Percentiles rank a stretch among this genome's conserved stretches.
These are phyloP conservation scores for Hymenoscyphus occultus DNA, from an alignment of 2,329 filamentous ascomycete species.

Conservation along the genomic window DNA sequence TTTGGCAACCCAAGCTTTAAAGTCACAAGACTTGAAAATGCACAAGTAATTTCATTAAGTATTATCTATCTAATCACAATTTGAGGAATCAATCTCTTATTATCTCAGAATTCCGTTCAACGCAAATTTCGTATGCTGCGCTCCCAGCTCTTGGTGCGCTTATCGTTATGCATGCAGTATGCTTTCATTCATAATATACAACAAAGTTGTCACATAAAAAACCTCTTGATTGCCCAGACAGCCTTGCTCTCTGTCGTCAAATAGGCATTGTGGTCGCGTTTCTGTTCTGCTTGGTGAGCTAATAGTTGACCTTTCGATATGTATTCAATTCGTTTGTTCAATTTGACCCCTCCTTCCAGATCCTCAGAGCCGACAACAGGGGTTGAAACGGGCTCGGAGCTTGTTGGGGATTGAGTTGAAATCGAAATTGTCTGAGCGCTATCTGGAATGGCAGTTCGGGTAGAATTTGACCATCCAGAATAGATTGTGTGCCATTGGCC, in stretches of 20 bases:
- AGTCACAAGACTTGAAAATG: not conserved
- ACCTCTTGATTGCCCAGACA: conserved; percentile 7
- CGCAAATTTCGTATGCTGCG: conserved; percentile 25
- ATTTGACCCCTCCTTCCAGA: not conserved
- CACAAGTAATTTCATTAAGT: conserved; percentile 3
- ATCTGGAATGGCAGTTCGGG: conserved; percentile 5
- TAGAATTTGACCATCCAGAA: conserved; percentile 31
- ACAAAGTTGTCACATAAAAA: conserved; percentile 6
- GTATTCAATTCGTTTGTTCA: conserved; percentile 1
- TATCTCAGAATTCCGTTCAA: conserved; percentile 12
- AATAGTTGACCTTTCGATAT: not conserved
- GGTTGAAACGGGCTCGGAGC: not conserved
- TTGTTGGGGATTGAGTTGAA: not conserved
- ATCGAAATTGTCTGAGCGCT: not conserved
- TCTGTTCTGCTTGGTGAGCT: conserved; percentile 1
- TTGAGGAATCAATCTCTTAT: conserved; percentile 10
- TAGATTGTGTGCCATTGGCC: conserved; percentile 36
- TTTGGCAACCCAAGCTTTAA: not conserved
- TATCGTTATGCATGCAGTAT: conserved; percentile 3
- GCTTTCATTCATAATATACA: conserved; percentile 10
- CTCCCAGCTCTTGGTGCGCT: conserved; percentile 36
- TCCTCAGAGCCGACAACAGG: not conserved
- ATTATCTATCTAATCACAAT: conserved; percentile 8
- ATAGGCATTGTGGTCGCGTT: not conserved
- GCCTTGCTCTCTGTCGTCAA: not conserved